Conservation (phyloP, 2,329 filamentous ascomycete genomes). For the Atkinsonella texensis region DNA sequence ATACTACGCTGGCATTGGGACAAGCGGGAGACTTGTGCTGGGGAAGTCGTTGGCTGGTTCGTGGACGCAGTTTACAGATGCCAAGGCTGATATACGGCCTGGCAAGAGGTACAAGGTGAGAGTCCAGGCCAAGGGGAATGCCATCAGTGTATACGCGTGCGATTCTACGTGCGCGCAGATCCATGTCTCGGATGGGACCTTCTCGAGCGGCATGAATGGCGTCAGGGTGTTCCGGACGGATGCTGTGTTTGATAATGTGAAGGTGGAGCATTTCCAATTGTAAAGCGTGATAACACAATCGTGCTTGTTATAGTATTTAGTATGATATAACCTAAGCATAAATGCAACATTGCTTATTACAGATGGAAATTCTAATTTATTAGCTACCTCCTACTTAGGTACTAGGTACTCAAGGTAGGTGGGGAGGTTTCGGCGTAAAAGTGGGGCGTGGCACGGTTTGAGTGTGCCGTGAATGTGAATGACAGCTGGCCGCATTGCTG, state of each 20-base stretch:
- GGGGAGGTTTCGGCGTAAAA: too few relatives aligned
- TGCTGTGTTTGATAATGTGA: slow-evolving; percentile 12
- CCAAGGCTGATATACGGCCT: slow-evolving; percentile 4
- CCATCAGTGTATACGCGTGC: slow-evolving; percentile 8
- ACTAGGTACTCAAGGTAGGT: too few relatives aligned
- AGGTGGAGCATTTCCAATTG: slow-evolving; percentile 5
- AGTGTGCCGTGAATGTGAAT: too few relatives aligned
- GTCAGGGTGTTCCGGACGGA: slow-evolving; percentile 9
- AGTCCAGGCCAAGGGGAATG: slow-evolving; percentile 7
- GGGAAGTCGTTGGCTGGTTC: slow-evolving; percentile 8
- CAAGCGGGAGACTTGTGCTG: slow-evolving; percentile 13
- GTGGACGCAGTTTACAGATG: slow-evolving; percentile 6
- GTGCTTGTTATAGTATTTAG: too few relatives aligned
- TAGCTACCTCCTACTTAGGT: too few relatives aligned
- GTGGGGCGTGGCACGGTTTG: too few relatives aligned
- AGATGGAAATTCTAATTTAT: too few relatives aligned
- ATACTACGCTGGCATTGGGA: slow-evolving; percentile 21
- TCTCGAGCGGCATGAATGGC: slow-evolving; percentile 10
- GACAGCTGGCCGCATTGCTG: too few relatives aligned
- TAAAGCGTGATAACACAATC: too few relatives aligned
- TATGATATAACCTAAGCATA: too few relatives aligned
- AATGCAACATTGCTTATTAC: too few relatives aligned
- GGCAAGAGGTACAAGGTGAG: slow-evolving; percentile 6
- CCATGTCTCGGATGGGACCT: slow-evolving; percentile 7
- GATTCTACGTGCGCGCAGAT: slow-evolving; percentile 7